Evolutionary conservation across 2,329 filamentous ascomycete genomes (phyloP), one percentile per base, ranked within the genome.

Genomic region (Sclerotiophoma versabilis): DNA sequence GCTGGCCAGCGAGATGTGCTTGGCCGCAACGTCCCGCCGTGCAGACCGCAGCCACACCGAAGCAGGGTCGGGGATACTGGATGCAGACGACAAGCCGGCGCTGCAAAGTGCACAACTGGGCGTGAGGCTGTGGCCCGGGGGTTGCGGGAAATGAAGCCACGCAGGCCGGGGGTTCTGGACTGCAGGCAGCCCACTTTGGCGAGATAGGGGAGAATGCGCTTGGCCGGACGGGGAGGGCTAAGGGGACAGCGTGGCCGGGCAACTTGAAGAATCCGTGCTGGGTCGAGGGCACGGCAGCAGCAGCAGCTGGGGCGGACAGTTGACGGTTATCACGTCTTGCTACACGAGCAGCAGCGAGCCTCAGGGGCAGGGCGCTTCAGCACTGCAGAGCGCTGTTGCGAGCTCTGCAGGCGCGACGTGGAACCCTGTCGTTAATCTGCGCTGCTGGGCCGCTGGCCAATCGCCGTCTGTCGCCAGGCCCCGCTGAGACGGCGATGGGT

Each of bases 61-160:
- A 27, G 38, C 32, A 32, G 38, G 26, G 23, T 54, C 51, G 51
- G 50, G 33, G 39, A 33, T 38, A 23, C 45, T 62, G 46, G 20
- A 65, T 57, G 54, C 50, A 66, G 62, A 44, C 52, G 51, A 37
- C 52, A 43, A 51, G 49, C 57, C 63, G 60, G 63, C 20, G 25
- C 48, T 33, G 47, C 32, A 53, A 60, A 49, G 58, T 63, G 63
- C 65, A 70, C 62, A 65, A 67, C 54, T 63, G 63, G 64, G 48
- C 54, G 57, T 62, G 64, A 69, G 64, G 66, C 63, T 64, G 62
- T 60, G 63, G 57, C 54, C 50, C 42, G 52, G 62, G 61, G 62
- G 57, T 44, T 39, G 57, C 57, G 65, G 65, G 70, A 73, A 71
- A 71, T 72, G 68, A 71, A 55, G 62, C 45, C 54, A 59, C 63